Evolutionary conservation across 1,284 basidiomycete species (phyloP).

Genomic region (Irpex rosettiformis): DNA sequence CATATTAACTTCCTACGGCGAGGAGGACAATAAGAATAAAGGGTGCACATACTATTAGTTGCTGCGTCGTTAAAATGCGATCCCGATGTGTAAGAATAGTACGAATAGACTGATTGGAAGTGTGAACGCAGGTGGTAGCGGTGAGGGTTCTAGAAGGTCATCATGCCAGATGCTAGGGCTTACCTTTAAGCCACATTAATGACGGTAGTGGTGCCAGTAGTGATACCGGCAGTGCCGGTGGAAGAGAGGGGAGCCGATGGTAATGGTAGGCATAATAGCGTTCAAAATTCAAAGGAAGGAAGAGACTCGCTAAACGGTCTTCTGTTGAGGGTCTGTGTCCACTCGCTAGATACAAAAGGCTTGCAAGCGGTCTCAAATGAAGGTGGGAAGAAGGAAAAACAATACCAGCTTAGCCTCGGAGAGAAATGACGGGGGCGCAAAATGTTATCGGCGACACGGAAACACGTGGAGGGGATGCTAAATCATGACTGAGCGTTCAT

Average conservation of each 20-base stretch:
- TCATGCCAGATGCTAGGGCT: not conserved
- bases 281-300: not conserved
- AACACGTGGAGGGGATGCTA: not conserved
- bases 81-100: not conserved
- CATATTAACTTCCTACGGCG: not conserved
- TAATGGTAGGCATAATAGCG: not conserved
- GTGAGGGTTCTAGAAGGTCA: not conserved
- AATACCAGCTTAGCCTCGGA: not conserved
- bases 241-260: not conserved
- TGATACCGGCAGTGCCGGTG: not conserved
- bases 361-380: not conserved
- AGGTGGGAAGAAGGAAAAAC: not conserved
- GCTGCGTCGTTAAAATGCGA: not conserved
- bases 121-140: not conserved
- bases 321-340: not conserved
- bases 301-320: not conserved
- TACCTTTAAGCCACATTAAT: not conserved
- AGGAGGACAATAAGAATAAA: not conserved
- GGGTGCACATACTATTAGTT: not conserved
- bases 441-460: not conserved
- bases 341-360: not conserved
- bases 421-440: not conserved
- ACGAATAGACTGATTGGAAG: not conserved
- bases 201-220: not conserved
- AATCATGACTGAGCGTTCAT: not conserved